Conservation (phyloP, 1,139 yeast genomes). For the Martiniozyma asiatica region DNA sequence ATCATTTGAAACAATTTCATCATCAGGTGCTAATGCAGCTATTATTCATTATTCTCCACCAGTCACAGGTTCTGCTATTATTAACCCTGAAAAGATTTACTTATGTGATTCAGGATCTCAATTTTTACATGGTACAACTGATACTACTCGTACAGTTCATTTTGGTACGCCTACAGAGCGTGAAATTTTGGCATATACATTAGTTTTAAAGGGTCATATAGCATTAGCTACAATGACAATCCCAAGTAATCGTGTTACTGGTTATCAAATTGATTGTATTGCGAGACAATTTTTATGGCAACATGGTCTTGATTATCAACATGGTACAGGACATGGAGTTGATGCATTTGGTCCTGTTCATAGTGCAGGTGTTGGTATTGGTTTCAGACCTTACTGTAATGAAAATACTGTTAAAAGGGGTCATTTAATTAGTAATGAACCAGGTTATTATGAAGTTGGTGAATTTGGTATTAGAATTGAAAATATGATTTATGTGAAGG, state of each 20-base stretch:
- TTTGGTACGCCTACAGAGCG: slow-evolving; percentile 57
- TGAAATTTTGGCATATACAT: slow-evolving; percentile 67
- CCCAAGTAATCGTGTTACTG: slow-evolving; percentile 73
- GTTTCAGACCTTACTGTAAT: slow-evolving; percentile 38
- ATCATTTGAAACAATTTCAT: slow-evolving; percentile 85
- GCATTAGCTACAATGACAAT: slow-evolving; percentile 66
- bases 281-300: slow-evolving; percentile 90
- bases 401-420: slow-evolving; percentile 48
- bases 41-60: slow-evolving; percentile 83
- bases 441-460: slow-evolving; percentile 90
- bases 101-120: slow-evolving; percentile 92
- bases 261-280: slow-evolving; percentile 68
- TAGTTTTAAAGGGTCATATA: slow-evolving; percentile 86
- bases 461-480: slow-evolving; percentile 91
- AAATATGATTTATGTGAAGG: slow-evolving; percentile 55
- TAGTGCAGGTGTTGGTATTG: slow-evolving; percentile 93
- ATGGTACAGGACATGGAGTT: slow-evolving; percentile 98
- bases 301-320: slow-evolving; percentile 80
- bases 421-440: slow-evolving; percentile 82
- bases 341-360: slow-evolving; percentile 90
- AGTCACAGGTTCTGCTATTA: slow-evolving; percentile 44
- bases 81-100: slow-evolving; percentile 69
- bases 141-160: slow-evolving; percentile 87
- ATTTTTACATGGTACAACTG: slow-evolving; percentile 53
- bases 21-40: slow-evolving; percentile 90